Base-by-base conservation (phyloP, 2,329 filamentous ascomycete genomes). In the Diaporthe longicolla region DNA sequence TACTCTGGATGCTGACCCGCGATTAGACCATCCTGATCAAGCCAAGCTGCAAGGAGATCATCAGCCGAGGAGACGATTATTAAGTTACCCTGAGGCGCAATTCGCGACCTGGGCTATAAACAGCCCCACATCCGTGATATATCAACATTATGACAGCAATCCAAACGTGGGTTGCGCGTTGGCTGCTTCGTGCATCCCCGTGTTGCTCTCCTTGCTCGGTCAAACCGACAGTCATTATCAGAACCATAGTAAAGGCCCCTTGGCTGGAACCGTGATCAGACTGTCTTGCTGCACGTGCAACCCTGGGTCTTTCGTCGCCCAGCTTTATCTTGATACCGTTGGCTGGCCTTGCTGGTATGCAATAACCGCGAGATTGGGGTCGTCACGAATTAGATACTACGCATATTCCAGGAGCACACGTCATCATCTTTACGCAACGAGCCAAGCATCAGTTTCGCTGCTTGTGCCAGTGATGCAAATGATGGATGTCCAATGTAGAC, bases 1-100 rank as follows among this genome's bases (percentile, higher is more conserved):
- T 7, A 15, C 48, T 32, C 61, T 74, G 69, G 77, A 79, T 69
- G 35, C 76, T 68, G 13, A 43, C 10, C 15, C 52, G 43, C 19
- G n/a, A 35, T 1, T 75, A 94, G 92, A 94, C 93, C 45, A 93
- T 95, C 78, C 83, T 96, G 77, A 90, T 96, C 76, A 89, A 93
- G 79, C 93, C 93, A 71, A 95, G 88, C 74, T 93, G 95, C 72
- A 97, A 97, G 88, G 94, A 97, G 86, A 92, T 97, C 77, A 93
- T 97, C 79, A 95, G 93, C 83, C 91, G 94, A 76, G 94, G 94
- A 77, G 93, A 97, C 71, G 94, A 97, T 82, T 97, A 94, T 82
- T 97, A 90, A 72, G 50, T 43, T 50, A 43, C 21, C 55, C 29
- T 43, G 35, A 24, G 29, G 19, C 24, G 54, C 32, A 55, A 43